Evolutionary conservation across 345 rosid species (phyloP).

Genomic region (Moringa oleifera): DNA sequence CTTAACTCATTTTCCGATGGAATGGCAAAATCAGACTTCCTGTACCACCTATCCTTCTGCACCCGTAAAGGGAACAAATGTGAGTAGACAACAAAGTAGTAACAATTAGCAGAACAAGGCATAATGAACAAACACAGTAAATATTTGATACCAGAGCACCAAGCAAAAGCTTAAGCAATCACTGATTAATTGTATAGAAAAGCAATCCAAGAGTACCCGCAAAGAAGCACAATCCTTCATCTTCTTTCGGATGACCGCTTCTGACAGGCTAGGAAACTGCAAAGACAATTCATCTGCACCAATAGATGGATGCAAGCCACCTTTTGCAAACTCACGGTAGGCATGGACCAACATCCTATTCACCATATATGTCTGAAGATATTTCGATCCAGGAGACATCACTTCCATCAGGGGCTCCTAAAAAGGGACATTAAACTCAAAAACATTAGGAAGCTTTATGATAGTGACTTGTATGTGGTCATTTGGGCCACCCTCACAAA

Average conservation of each 20-base stretch:
- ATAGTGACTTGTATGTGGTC: neutral
- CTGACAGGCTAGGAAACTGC: slow-evolving; percentile 65
- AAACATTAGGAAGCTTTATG: neutral
- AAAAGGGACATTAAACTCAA: slow-evolving; percentile 17
- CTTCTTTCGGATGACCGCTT: slow-evolving; percentile 59
- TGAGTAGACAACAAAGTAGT: slow-evolving; percentile 13
- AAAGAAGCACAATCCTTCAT: slow-evolving; percentile 63
- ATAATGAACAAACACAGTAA: neutral
- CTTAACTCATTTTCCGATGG: slow-evolving; percentile 84
- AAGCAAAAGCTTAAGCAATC: neutral
- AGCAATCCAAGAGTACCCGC: slow-evolving; percentile 43
- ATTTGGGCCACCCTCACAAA: no score
- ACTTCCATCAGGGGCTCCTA: slow-evolving; percentile 98
- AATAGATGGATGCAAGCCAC: slow-evolving; percentile 51
- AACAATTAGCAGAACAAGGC: slow-evolving; percentile 1
- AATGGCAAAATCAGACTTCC: slow-evolving; percentile 52
- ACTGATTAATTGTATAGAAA: neutral
- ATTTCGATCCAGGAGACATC: slow-evolving; percentile 79
- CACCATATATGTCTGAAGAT: slow-evolving; percentile 63
- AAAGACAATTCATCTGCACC: slow-evolving; percentile 62
- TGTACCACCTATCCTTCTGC: slow-evolving; percentile 68
- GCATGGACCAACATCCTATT: slow-evolving; percentile 73
- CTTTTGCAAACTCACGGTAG: slow-evolving; percentile 72
- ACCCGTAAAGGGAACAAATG: slow-evolving; percentile 46
- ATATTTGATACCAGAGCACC: no score